Evolutionary conservation across 108 stramenopile species (phyloP), one percentile per base, ranked within the genome.

Genomic region (Nitzschia sp.): DNA sequence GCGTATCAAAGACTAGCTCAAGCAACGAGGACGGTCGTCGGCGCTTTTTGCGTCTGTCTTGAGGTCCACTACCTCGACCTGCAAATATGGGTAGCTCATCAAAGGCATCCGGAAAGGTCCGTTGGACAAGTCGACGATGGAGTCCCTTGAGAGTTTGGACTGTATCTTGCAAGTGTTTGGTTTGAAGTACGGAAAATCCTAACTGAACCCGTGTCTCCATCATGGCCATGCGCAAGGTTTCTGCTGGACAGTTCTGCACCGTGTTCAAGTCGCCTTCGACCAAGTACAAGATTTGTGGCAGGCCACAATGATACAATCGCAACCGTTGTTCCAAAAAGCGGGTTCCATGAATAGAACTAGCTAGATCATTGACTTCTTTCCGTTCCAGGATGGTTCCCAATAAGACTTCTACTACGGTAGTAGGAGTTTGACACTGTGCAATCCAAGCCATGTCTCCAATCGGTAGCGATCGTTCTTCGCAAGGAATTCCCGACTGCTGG

Each of bases 401-500:
- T 55, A 87, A 35, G 23, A 87, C 32, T 69, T 87, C 86, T 21
- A 71, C 53, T 32, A 32, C 25, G 24, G 21, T 35, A 53, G 51
- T 53, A 13, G 36, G 47, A 36, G 31, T 1, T 21, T 18, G 13
- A 15, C 66, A 58, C 35, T 71, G 65, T 25, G 86, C 86, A 31
- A 87, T 82, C 86, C 86, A 87, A 18, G 79, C 64, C 82, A 87
- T 83, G 48, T 87, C 86, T 15, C 86, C 86, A 71, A 87, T 87
- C 0, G 86, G 80, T 23, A 87, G 56, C 2, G 54, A 27, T 9
- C 86, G 82, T 68, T 74, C 66, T 55, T 87, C 82, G 45, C 71
- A 64, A 13, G 80, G 80, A 57, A 87, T 79, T 11, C 80, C 80
- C 23, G 66, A 65, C 35, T 71, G 68, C 47, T 68, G 68, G 59